A percentile compares a stretch with the other conserved stretches of the same genome.
Conservation (phyloP, 1,284 basidiomycete species). For the Pterulicium gracile region DNA sequence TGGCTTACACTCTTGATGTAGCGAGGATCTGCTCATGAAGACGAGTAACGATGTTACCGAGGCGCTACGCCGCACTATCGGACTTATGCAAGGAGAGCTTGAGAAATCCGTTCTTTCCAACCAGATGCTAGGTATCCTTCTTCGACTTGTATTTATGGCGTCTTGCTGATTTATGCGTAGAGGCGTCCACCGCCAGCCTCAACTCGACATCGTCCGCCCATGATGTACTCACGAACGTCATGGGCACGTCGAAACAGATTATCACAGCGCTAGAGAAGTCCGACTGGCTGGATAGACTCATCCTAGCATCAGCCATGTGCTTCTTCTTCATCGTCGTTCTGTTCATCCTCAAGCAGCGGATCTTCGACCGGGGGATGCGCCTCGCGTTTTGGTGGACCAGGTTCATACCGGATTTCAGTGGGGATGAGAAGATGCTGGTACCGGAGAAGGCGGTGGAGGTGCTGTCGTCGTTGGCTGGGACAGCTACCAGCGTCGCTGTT, state of each 20-base stretch:
- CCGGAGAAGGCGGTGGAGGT: no score
- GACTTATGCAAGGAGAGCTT: conserved; percentile 82
- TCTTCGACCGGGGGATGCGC: conserved; percentile 63
- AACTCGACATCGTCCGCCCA: conserved; percentile 70
- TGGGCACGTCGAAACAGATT: conserved; percentile 72
- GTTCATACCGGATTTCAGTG: conserved; percentile 43
- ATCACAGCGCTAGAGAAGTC: conserved; percentile 80
- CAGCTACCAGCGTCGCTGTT: no score
- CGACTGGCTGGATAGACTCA: conserved; percentile 84
- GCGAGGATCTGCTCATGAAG: conserved; percentile 81
- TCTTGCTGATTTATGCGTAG: conserved; percentile 25
- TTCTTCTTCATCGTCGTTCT: conserved; percentile 81
- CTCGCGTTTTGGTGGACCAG: conserved; percentile 75
- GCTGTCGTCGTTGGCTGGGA: no score
- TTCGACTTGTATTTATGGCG: conserved; percentile 5
- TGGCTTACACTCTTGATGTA: conserved; percentile 17
- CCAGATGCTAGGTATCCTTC: conserved; percentile 67
- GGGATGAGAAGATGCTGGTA: conserved; percentile 20
- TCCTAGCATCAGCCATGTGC: conserved; percentile 66
- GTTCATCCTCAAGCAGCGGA: conserved; percentile 79
- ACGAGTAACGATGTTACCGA: conserved; percentile 83
- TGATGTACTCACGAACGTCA: conserved; percentile 62
- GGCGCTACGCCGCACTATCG: conserved; percentile 73
- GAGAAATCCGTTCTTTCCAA: conserved; percentile 78
- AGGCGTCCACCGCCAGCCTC: conserved; percentile 71